Evolutionary conservation across 306 rosid species (phyloP), one percentile per base, ranked within the genome.

Genomic region (Cucurbita pepo): DNA sequence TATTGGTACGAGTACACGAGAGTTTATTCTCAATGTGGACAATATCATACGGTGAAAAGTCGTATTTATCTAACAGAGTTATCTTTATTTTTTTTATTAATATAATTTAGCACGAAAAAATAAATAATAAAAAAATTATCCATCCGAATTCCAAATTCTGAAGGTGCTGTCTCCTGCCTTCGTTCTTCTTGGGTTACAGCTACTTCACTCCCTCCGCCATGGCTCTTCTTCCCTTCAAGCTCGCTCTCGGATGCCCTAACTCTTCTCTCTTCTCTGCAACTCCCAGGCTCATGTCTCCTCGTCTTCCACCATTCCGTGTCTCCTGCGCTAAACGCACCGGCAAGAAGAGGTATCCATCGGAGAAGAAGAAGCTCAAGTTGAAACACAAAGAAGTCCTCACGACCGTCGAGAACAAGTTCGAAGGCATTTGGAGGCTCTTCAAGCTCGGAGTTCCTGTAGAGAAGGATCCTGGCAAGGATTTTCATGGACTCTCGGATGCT

Each of bases 381-480:
- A 91, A 88, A 85, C 85, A 81, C 19, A 87, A 80, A 83, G 80
- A 91, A 18, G 76, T 78, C 60, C 48, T 84, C 4, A 69, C 76
- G 1, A 77, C 71, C 38, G 76, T 87, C 5, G 75, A 77, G 56
- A 77, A 77, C 82, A 91, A 86, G 81, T 85, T 82, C 64, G 83
- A 88, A 41, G 99, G 97, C 10, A 80, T 82, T 16, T 91, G 99
- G 99, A 81, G 95, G 78, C 83, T 94, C 15, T 89, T 83, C 79
- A 89, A 88, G 82, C 97, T 94, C 75, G 87, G 76, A 4, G 92
- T 94, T 60, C 84, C 92, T 48, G 78, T 90, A 16, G 71, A 78
- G 70, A 80, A 81, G 8, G 97, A 94, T 66, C 99, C 97, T 8
- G 96, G 97, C 7, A 91, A 94, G 81, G 99, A 94, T 73, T 88